Evolutionary conservation across 2,329 filamentous ascomycete genomes (phyloP), one percentile per base, ranked within the genome.

Genomic region (Colletotrichum sp.): DNA sequence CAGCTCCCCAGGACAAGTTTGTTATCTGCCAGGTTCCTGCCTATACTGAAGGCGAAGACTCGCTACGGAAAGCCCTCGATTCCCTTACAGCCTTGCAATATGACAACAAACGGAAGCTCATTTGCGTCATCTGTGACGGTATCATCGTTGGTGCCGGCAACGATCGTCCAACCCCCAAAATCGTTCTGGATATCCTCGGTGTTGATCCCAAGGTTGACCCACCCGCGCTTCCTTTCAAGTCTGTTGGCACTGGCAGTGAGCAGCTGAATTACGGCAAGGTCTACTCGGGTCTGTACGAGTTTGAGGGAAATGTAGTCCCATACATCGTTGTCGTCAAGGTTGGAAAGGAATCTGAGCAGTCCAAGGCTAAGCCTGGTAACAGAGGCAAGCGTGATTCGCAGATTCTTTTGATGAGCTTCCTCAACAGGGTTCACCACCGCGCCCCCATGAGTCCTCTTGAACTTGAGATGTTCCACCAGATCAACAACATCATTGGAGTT

Each of bases 231-330:
- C 95, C 96, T 1, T 98, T 98, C 91, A 96, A 96, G 86, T 97
- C 96, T 6, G 93, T 99, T 73, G 97, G 97, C 67, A 89, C 93
- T 66, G 95, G 96, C 79, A 96, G 92, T 81, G 95, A 98, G 77
- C 96, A 98, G 83, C 93, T 98, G 78, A 99, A 99, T 86, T 98
- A 98, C 82, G 97, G 96, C 82, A 99, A 99, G 83, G 96, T 99
- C 18, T 99, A 98, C 85, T 98, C 96, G 65, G 97, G 97, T 82
- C 91, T 99, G 4, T 99, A 99, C 84, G 97, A 99, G 83, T 98
- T 93, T 76, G 96, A 99, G 88, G 97, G 96, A 85, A 98, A 98
- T 79, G 96, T 99, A 5, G 97, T 99, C 13, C 97, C 97, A 0
- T 99, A 98, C 81, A 87, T 99, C 30, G 97, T 99, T 13, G 89